These are phyloP conservation scores for Nyctanthes arbortristis DNA, from an alignment of 257 asterid genomes.

Conservation along the genomic window DNA sequence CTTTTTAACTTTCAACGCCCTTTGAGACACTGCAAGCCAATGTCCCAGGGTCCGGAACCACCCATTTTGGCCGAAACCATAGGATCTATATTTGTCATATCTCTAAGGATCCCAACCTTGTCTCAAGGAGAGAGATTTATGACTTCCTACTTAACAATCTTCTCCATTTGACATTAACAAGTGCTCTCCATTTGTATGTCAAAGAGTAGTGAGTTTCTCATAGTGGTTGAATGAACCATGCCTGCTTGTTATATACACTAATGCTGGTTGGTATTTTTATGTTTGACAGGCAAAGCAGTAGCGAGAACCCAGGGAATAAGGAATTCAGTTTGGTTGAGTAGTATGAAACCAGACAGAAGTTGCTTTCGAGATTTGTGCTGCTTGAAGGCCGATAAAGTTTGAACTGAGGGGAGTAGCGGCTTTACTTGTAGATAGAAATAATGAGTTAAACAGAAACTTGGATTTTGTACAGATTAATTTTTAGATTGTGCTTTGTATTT, in stretches of 20 bases:
- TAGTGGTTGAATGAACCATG: background rate
- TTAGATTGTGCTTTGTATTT: slow-evolving; percentile 24
- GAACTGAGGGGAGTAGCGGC: slow-evolving; percentile 30
- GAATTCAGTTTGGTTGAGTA: slow-evolving; percentile 17
- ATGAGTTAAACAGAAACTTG: slow-evolving; percentile 23
- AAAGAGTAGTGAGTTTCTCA: background rate
- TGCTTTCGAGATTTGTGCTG: slow-evolving; percentile 26
- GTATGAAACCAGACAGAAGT: slow-evolving; percentile 23
- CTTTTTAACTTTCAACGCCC: no score
- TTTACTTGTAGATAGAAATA: slow-evolving; percentile 48
- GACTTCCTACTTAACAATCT: no score
- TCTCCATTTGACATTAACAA: no score
- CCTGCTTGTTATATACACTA: no score
- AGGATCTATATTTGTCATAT: no score
- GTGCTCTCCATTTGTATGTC: background rate
- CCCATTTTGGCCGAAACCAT: no score
- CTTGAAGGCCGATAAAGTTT: slow-evolving; percentile 16
- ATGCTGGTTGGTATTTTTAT: no score
- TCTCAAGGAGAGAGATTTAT: no score
- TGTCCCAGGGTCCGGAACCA: no score
- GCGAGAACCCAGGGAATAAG: slow-evolving; percentile 21
- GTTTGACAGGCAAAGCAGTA: slow-evolving; percentile 57
- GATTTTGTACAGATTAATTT: slow-evolving; percentile 21
- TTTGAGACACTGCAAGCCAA: no score
- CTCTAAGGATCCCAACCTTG: no score